Percentiles rank a stretch among this genome's conserved stretches.
Conservation (phyloP, 2,329 filamentous ascomycete species). For the Fusarium scirpi region DNA sequence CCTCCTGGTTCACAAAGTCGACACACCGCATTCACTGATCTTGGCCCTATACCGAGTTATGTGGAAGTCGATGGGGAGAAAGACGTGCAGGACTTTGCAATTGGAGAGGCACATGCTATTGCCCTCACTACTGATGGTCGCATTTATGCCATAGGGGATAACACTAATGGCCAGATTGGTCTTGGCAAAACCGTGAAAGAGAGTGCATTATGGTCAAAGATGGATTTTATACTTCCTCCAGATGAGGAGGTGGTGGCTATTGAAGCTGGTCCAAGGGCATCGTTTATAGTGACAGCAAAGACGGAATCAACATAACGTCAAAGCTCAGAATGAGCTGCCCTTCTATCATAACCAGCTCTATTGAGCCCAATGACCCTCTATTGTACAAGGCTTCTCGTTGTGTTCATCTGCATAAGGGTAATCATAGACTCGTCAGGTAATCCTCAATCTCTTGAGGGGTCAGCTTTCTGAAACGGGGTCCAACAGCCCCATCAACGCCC, state of each 20-base stretch:
- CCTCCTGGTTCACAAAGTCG: constrained; percentile 47
- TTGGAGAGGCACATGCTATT: constrained; percentile 71
- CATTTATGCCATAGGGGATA: constrained; percentile 68
- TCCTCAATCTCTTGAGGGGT: constrained; percentile 99
- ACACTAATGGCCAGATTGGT: constrained; percentile 71
- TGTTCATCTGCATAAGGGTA: constrained; percentile 43
- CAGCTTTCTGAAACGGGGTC: constrained; percentile 92
- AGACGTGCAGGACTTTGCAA: constrained; percentile 67
- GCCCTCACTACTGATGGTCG: constrained; percentile 62
- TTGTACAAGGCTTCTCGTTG: constrained; percentile 58
- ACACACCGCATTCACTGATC: constrained; percentile 48
- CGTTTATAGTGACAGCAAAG: constrained; percentile 60
- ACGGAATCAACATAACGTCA: constrained; percentile 24
- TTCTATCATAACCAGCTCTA: constrained; percentile 47
- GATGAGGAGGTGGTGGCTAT: constrained; percentile 55
- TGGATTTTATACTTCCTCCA: constrained; percentile 46
- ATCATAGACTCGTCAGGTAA: constrained; percentile 96
- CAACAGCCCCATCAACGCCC: constrained; percentile 85
- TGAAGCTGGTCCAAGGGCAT: constrained; percentile 61
- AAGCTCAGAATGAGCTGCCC: constrained; percentile 21
- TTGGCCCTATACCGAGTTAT: constrained; percentile 56
- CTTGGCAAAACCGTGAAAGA: constrained; percentile 44
- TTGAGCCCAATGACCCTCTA: constrained; percentile 59
- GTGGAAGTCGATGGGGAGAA: constrained; percentile 59
- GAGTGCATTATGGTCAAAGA: constrained; percentile 53